These are phyloP conservation scores for Nemania sp. DNA, from an alignment of 2,329 filamentous ascomycete genomes.

Conservation along the genomic window DNA sequence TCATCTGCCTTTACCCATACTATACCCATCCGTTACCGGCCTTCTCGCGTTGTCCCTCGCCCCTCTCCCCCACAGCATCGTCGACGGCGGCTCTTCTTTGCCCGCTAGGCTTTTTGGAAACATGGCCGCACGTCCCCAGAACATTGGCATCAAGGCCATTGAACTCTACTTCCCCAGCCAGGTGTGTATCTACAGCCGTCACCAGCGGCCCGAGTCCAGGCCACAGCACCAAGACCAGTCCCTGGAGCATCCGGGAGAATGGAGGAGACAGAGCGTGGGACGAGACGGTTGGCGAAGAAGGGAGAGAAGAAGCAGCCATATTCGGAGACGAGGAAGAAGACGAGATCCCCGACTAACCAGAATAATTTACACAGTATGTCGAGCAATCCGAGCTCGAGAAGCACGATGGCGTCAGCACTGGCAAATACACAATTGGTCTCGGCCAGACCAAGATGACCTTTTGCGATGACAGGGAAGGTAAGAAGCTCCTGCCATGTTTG, in stretches of 20 bases:
- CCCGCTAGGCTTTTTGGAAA: conserved; percentile 23
- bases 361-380: conserved; percentile 64
- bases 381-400: conserved; percentile 82
- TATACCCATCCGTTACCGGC: conserved; percentile 4
- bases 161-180: conserved; percentile 87
- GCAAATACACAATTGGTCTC: conserved; percentile 90
- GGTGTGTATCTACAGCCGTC: conserved; percentile 54
- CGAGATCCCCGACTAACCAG: conserved; percentile 26
- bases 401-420: conserved; percentile 79
- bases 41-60: conserved; percentile 11
- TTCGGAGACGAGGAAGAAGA: background rate
- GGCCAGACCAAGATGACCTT: conserved; percentile 93
- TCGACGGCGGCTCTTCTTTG: conserved; percentile 9
- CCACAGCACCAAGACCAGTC: too few species aligned
- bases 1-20: conserved; percentile 5
- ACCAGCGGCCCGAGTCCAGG: background rate
- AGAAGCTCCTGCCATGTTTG: conserved; percentile 35
- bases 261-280: background rate
- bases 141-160: conserved; percentile 92
- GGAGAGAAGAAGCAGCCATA: background rate
- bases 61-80: conserved; percentile 6
- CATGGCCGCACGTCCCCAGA: conserved; percentile 79
- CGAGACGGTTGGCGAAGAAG: too few species aligned
- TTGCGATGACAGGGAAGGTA: conserved; percentile 86
- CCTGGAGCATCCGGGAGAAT: too few species aligned